Base-by-base conservation (phyloP, 345 rosid species). In the Aquilaria yunnanensis region DNA sequence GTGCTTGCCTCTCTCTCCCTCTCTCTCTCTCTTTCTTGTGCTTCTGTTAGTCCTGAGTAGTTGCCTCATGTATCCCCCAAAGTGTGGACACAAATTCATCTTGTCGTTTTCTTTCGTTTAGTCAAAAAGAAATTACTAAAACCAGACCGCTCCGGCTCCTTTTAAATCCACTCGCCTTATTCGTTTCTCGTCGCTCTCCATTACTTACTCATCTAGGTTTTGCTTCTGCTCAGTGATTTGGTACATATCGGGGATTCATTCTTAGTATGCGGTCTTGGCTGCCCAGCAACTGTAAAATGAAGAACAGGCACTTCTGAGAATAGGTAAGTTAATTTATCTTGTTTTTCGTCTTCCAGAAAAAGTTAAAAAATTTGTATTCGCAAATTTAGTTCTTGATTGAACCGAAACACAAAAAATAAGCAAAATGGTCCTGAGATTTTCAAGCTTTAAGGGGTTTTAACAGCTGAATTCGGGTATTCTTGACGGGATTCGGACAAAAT, bases 401-500 rank as follows among this genome's bases (percentile, higher is more conserved):
- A 37, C 43, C 43, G 43, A 37, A 5, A 37, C 5, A 34, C 43
- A 37, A 37, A 37, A 4, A 4, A 37, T 37, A 8, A 37, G 8
- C 43, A 1, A 37, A 37, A 37, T 5, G 43, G 43, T 37, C 43
- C 43, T 37, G 43, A 37, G 8, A 8, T 37, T 4, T 37, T 37
- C 43, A 37, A 37, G 43, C 43, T 37, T 34, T 37, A 4, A 37
- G 8, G 43, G 43, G 43, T 4, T 37, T 37, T 37, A 37, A 8
- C 2, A 4, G 43, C 43, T 37, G 43, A 53, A 54, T 59, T 32
- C 31, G 66, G 65, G 82, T 75, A 57, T 72, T 45, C 64, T 47
- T 65, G 63, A 80, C 8, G 43, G 75, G 85, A 80, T 73, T 80
- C 72, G 53, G 82, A 74, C 75, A 74, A 63, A 75, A 57, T 61